These are phyloP conservation scores for Schizophyllum commune DNA, from an alignment of 1,284 basidiomycete genomes.

Conservation along the genomic window DNA sequence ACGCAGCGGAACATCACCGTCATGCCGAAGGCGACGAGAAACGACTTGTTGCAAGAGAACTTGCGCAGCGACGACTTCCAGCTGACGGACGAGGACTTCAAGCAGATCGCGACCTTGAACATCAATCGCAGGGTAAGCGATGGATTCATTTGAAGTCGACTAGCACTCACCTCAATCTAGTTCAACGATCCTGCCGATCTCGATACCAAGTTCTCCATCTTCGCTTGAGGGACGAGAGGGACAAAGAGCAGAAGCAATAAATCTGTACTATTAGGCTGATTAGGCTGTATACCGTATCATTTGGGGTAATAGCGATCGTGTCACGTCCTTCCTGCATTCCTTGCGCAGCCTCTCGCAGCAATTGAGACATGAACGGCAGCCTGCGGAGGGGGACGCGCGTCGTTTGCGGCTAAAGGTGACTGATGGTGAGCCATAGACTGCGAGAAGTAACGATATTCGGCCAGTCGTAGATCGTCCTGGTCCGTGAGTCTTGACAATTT, in stretches of 20 bases:
- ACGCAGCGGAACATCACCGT: constrained; percentile 64
- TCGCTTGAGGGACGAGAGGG: constrained; percentile 37
- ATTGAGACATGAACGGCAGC: not conserved
- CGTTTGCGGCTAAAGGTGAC: not conserved
- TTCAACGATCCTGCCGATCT: constrained; percentile 67
- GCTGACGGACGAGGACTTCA: constrained; percentile 52
- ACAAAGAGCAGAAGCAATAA: constrained; percentile 4
- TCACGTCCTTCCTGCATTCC: not conserved
- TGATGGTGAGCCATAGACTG: not conserved
- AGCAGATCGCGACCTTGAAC: constrained; percentile 56
- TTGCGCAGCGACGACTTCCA: constrained; percentile 50
- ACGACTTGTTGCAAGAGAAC: constrained; percentile 51
- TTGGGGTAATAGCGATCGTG: constrained; percentile 2
- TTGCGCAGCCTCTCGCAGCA: no score
- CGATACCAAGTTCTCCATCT: constrained; percentile 56
- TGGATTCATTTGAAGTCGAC: not conserved
- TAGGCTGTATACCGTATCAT: not conserved
- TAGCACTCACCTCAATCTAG: constrained; percentile 22
- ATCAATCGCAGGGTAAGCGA: constrained; percentile 41
- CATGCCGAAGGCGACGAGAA: constrained; percentile 67
- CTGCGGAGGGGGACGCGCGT: not conserved
- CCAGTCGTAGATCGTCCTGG: no score
- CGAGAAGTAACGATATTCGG: not conserved
- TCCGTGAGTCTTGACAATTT: no score
- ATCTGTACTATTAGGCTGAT: constrained; percentile 2